Conservation (phyloP, 2,329 filamentous ascomycete genomes). For the Fusarium sp. region DNA sequence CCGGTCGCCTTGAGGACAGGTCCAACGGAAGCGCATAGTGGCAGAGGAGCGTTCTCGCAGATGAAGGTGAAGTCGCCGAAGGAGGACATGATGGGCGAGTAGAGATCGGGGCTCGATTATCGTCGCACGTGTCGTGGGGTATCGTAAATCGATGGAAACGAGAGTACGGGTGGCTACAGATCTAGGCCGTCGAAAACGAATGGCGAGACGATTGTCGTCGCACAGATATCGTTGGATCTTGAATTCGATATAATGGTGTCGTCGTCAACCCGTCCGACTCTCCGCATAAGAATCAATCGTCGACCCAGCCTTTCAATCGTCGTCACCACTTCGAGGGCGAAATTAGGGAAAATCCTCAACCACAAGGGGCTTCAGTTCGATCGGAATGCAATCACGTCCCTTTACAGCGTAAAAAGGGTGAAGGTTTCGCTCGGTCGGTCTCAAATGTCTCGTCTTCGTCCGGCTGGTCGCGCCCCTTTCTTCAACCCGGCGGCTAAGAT, state of each 20-base stretch:
- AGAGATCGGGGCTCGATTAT: conserved; percentile 5
- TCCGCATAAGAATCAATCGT: conserved; percentile 12
- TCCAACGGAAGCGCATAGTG: conserved; percentile 89
- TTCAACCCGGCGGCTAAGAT: conserved; percentile 28
- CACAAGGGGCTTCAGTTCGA: conserved; percentile 14
- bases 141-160: conserved; percentile 11
- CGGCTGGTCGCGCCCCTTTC: conserved; percentile 38
- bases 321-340: conserved; percentile 24
- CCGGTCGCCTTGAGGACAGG: conserved; percentile 77
- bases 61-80: conserved; percentile 93
- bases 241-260: conserved; percentile 17
- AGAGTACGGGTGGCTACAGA: neutral
- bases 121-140: conserved; percentile 8
- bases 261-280: conserved; percentile 25
- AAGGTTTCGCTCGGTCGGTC: conserved; percentile 14
- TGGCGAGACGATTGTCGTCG: conserved; percentile 9
- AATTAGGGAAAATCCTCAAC: conserved; percentile 2
- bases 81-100: conserved; percentile 72
- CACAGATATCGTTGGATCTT: conserved; percentile 1
- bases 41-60: conserved; percentile 87
- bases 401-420: conserved; percentile 21
- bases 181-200: conserved; percentile 8
- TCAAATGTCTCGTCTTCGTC: conserved; percentile 42
- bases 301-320: conserved; percentile 19
- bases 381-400: conserved; percentile 42